phyloP scores from a whole-genome alignment of 2,329 filamentous ascomycete genomes.

The Cadophora sp. region DNA sequence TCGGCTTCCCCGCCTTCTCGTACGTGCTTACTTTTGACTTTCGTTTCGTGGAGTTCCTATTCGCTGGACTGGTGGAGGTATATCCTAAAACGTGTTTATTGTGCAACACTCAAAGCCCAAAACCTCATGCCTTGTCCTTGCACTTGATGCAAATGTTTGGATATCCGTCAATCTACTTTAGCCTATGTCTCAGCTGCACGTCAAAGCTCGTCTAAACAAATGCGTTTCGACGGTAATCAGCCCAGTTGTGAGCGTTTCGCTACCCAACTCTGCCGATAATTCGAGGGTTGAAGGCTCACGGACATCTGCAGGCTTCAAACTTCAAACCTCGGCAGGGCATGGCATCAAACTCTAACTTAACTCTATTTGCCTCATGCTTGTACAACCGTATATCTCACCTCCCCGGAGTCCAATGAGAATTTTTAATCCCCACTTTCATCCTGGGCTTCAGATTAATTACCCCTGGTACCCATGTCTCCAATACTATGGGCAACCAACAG shows the following conservation, averaged over 20 bases:
- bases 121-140: neutral
- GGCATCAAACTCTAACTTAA: slow-evolving; percentile 9
- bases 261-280: neutral
- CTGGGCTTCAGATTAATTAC: neutral
- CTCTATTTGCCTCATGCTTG: slow-evolving; percentile 14
- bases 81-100: neutral
- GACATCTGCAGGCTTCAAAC: slow-evolving; percentile 11
- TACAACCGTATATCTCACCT: neutral
- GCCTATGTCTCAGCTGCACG: slow-evolving; percentile 15
- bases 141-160: slow-evolving; percentile 1
- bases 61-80: neutral
- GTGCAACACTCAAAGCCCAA: slow-evolving; percentile 4
- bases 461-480: neutral
- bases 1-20: neutral
- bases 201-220: slow-evolving; percentile 16
- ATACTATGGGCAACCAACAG: neutral
- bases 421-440: slow-evolving; percentile 7
- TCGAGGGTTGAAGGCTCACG: neutral
- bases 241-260: slow-evolving; percentile 5
- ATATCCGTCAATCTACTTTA: neutral
- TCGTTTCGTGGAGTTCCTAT: neutral
- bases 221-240: neutral
- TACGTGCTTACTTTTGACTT: neutral
- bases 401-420: neutral
- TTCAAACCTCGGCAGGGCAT: slow-evolving; percentile 13